Evolutionary conservation across 1,284 basidiomycete species (phyloP), one percentile per base, ranked within the genome.

Genomic region (Cystobasidium pallidum): DNA sequence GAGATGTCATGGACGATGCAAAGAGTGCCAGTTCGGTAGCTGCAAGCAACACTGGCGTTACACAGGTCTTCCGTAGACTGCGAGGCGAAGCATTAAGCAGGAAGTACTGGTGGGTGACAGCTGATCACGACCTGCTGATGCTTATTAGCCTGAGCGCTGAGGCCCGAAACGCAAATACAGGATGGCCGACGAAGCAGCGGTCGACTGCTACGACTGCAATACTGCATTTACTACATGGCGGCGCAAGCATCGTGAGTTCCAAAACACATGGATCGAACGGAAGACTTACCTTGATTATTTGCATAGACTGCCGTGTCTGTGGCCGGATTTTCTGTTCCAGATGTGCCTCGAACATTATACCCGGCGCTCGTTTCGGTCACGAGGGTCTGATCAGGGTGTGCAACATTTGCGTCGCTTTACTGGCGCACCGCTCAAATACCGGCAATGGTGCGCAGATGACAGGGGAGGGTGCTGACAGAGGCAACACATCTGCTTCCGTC

Each of bases 151-250:
- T 39, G 36, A 39, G 47, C 43, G 6, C 52, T 57, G n/a, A 52
- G 30, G 66, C 47, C 66, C n/a, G n/a, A n/a, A n/a, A 36, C 21
- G 11, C 21, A 39, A 39, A 39, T 45, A 17, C 34, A 71, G 94
- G 94, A 95, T 96, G 91, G 91, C 94, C 74, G 96, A 99, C 79
- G 92, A 94, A 78, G 90, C 91, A 71, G 92, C 91, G 78, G 96
- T 91, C 79, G 95, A 97, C 78, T 96, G 93, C 79, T 94, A 92
- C 79, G 91, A 94, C 80, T 96, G 93, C 83, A 92, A 88, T 81
- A 91, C 90, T 75, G 84, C 90, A 17, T 97, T 97, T 81, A 92
- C 91, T 1, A 87, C 92, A 2, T 95, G 92, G 90, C 85, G 93
- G 65, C 84, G 94, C 73, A 96, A 95, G 79, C 94, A 97, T 79